A percentile compares a stretch with the other conserved stretches of the same genome.
Conservation (phyloP, 371 early-diverging fungal species). For the Circinella umbellata region DNA sequence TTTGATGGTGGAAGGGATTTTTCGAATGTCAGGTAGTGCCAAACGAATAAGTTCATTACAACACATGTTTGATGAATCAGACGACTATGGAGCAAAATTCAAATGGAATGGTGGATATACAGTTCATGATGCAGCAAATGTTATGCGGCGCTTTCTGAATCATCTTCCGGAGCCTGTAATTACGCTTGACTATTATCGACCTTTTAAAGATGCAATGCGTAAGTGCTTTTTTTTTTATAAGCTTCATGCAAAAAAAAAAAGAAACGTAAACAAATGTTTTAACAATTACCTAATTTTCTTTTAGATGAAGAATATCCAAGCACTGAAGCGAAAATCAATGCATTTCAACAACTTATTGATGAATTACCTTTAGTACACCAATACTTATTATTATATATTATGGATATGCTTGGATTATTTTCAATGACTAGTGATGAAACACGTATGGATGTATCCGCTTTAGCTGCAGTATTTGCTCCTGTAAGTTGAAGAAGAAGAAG, state of each 20-base stretch:
- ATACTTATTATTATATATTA: slow-evolving; percentile 60
- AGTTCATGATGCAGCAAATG: slow-evolving; percentile 69
- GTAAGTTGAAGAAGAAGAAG: slow-evolving; percentile 26
- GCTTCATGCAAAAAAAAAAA: not conserved
- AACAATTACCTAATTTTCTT: not conserved
- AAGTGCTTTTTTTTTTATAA: slow-evolving; percentile 9
- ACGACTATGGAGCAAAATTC: slow-evolving; percentile 54
- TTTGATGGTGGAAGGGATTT: slow-evolving; percentile 56
- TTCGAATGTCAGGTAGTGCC: slow-evolving; percentile 68
- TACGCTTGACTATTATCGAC: slow-evolving; percentile 51
- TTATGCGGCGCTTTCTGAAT: slow-evolving; percentile 69
- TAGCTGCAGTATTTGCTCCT: slow-evolving; percentile 71
- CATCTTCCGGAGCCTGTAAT: slow-evolving; percentile 68
- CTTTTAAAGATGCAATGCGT: slow-evolving; percentile 59
- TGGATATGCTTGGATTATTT: slow-evolving; percentile 63
- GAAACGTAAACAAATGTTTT: not conserved
- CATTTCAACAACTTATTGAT: slow-evolving; percentile 58
- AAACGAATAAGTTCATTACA: slow-evolving; percentile 64
- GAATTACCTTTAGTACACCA: slow-evolving; percentile 58
- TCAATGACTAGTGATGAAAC: slow-evolving; percentile 52
- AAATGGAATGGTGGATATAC: slow-evolving; percentile 61
- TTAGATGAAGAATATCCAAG: slow-evolving; percentile 38
- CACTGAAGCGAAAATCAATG: slow-evolving; percentile 47
- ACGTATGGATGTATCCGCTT: slow-evolving; percentile 60
- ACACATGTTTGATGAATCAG: slow-evolving; percentile 58